A percentile compares a stretch with the other conserved stretches of the same genome.
These are phyloP conservation scores for Endocalyx cinctus DNA, from an alignment of 2,329 filamentous ascomycete species.

Conservation along the genomic window DNA sequence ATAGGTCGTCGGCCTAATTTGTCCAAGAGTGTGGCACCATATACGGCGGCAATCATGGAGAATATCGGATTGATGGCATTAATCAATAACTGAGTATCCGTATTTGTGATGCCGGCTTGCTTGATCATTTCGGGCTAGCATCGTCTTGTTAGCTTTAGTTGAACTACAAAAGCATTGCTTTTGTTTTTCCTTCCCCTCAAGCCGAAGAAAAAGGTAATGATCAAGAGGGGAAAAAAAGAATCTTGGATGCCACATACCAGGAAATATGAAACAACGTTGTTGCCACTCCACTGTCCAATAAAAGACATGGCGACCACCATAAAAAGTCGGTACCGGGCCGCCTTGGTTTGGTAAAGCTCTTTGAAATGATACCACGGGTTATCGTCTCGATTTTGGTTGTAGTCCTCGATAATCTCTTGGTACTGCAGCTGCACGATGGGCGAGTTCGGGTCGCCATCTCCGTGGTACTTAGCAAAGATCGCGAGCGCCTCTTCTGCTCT, in stretches of 20 bases:
- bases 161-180: no score
- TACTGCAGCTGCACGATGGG: conserved; percentile 53
- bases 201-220: conserved; percentile 4
- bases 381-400: conserved; percentile 42
- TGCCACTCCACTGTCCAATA: conserved; percentile 45
- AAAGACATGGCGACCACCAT: conserved; percentile 49
- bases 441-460: conserved; percentile 48
- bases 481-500: conserved; percentile 50
- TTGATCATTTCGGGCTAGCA: conserved; percentile 36
- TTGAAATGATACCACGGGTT: conserved; percentile 59
- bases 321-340: conserved; percentile 43
- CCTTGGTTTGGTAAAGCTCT: conserved; percentile 44
- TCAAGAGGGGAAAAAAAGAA: not conserved
- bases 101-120: conserved; percentile 33
- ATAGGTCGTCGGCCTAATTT: conserved; percentile 34
- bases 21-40: conserved; percentile 34
- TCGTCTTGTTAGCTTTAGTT: no score
- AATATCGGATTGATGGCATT: conserved; percentile 41
- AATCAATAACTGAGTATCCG: conserved; percentile 35
- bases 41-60: conserved; percentile 35
- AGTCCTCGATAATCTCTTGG: conserved; percentile 49
- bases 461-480: conserved; percentile 56
- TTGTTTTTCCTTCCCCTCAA: no score
- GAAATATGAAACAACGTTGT: conserved; percentile 39
- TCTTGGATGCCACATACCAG: conserved; percentile 20